phyloP scores from a whole-genome alignment of 345 rosid genomes.

The Populus euphratica region DNA sequence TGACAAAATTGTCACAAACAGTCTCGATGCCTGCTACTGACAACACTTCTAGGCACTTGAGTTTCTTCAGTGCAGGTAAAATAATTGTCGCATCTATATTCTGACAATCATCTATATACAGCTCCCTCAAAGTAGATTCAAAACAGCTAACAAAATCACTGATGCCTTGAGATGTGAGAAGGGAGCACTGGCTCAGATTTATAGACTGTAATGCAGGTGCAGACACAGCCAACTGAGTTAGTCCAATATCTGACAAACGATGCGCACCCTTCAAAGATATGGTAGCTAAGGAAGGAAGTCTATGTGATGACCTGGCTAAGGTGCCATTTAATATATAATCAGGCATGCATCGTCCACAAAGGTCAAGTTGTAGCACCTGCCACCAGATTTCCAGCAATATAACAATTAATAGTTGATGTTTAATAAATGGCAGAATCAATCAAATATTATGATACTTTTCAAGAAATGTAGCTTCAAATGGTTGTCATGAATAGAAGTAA shows the following conservation, averaged over 20 bases:
- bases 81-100: constrained; percentile 26
- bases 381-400: constrained; percentile 11
- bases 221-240: constrained; percentile 20
- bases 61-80: constrained; percentile 32
- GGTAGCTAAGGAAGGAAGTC: constrained; percentile 34
- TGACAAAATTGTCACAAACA: constrained; percentile 31
- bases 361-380: constrained; percentile 49
- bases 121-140: constrained; percentile 38
- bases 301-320: constrained; percentile 15
- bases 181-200: constrained; percentile 43
- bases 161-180: constrained; percentile 36
- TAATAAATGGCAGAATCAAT: too few relatives aligned
- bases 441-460: too few relatives aligned
- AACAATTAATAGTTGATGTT: background rate
- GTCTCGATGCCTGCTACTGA: constrained; percentile 38
- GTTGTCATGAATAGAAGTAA: too few relatives aligned
- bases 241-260: constrained; percentile 37
- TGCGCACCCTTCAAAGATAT: constrained; percentile 48
- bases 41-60: constrained; percentile 32
- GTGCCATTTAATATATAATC: constrained; percentile 27
- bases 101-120: constrained; percentile 46
- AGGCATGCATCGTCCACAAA: constrained; percentile 36
- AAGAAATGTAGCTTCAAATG: too few relatives aligned
- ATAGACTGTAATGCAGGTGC: constrained; percentile 45
- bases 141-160: constrained; percentile 22